Conservation (phyloP, 257 asterid species). For the Sherardia arvensis region DNA sequence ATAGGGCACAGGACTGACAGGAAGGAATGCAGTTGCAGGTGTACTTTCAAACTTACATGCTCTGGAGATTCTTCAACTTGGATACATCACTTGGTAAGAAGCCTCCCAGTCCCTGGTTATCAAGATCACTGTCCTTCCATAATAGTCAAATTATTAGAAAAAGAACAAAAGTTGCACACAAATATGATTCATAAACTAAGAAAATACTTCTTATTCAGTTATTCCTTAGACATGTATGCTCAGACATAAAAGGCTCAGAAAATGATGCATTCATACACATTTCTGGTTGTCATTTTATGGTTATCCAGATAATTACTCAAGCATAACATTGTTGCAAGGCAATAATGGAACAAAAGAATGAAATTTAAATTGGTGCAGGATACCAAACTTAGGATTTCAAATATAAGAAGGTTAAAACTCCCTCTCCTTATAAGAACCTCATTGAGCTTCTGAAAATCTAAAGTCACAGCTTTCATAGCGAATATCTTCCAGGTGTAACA, state of each 20-base stretch:
- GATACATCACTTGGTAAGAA: conserved; percentile 68
- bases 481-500: background rate
- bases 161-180: background rate
- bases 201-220: background rate
- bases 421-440: background rate
- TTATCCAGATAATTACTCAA: background rate
- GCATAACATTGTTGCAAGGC: background rate
- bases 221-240: background rate
- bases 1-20: background rate
- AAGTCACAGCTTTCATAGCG: background rate
- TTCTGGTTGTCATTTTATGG: background rate
- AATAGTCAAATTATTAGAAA: conserved; percentile 9
- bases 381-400: background rate
- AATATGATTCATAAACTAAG: background rate
- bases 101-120: conserved; percentile 92
- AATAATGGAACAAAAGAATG: background rate
- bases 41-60: conserved; percentile 60
- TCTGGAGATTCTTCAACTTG: conserved; percentile 74
- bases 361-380: background rate
- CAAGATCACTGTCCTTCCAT: conserved; percentile 65
- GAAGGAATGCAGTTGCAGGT: background rate
- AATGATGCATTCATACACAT: background rate
- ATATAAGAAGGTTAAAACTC: background rate
- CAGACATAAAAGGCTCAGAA: background rate
- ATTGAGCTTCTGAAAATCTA: background rate